Evolutionary conservation across 2,329 filamentous ascomycete species (phyloP), one percentile per base, ranked within the genome.

Genomic region (Epichloe coenophiala): DNA sequence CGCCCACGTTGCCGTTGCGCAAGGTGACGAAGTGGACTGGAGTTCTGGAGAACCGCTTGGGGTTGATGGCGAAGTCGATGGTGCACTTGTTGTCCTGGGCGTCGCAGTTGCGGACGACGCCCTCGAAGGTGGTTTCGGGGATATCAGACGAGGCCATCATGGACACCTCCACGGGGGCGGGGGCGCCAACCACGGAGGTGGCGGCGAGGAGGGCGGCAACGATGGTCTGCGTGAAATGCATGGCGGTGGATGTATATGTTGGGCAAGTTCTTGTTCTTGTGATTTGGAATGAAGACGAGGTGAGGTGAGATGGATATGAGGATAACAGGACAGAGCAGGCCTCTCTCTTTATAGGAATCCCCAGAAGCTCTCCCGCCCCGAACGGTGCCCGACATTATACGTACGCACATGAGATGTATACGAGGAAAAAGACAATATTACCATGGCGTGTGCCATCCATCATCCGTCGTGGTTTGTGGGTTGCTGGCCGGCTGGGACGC

Each of bases 11-110:
- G n/a, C 51, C 51, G 43, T 50, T 40, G 47, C 44, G 44, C 55
- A 67, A 63, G 56, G 71, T 66, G 49, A 62, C 58, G 61, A 71
- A 71, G 50, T 53, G 59, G 65, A 69, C 73, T 17, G 55, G 13
- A 33, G 67, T 69, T 13, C 56, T 48, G 33, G 17, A 17, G 27
- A 6, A 45, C 0, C 12, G n/a, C 19, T 48, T 60, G 37, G 56
- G 54, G 61, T 71, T 63, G 63, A 73, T 67, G 52, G 55, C 53
- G 57, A 75, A 75, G 55, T 61, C 65, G 65, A 69, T 73, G 59
- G 62, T 65, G 65, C 72, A 75, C 23, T 59, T 53, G 52, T 62
- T 65, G 61, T 72, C 61, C 51, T 56, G 55, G 5, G 51, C 9
- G 57, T 66, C 63, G 66, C 72, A 75, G 54, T 58, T 56, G 55